phyloP scores from a whole-genome alignment of 2,329 filamentous ascomycete genomes.

The Escovopsis weberi region DNA sequence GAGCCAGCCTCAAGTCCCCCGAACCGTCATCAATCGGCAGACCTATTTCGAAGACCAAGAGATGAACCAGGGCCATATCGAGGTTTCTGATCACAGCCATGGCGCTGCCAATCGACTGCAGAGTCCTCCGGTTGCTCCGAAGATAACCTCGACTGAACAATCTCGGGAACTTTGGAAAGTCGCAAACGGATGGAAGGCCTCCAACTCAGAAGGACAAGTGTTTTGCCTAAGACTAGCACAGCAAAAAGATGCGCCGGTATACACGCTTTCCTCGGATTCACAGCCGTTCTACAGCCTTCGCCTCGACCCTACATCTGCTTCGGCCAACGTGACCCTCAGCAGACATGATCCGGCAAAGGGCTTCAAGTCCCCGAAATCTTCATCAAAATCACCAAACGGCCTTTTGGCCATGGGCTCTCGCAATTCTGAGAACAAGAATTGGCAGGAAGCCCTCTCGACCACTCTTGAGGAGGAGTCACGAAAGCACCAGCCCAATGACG shows the following conservation, averaged over 20 bases:
- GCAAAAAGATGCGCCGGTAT: constrained; percentile 47
- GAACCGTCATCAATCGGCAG: constrained; percentile 49
- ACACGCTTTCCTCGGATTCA: constrained; percentile 44
- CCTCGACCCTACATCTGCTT: constrained; percentile 47
- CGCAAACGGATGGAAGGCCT: constrained; percentile 54
- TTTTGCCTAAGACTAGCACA: constrained; percentile 44
- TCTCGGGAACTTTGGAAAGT: constrained; percentile 54
- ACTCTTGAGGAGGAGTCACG: constrained; percentile 41
- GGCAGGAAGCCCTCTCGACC: constrained; percentile 43
- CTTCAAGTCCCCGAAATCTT: constrained; percentile 29
- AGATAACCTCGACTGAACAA: constrained; percentile 43
- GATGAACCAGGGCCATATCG: constrained; percentile 4
- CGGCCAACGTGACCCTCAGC: constrained; percentile 44
- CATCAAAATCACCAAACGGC: constrained; percentile 10
- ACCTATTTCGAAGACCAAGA: constrained; percentile 31
- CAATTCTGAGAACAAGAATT: constrained; percentile 30
- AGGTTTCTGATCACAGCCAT: constrained; percentile 11
- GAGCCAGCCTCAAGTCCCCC: constrained; percentile 48
- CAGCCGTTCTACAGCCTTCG: constrained; percentile 56
- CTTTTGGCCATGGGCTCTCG: constrained; percentile 9
- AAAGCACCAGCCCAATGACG: constrained; percentile 41
- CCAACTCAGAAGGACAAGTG: constrained; percentile 40
- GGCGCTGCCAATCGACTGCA: constrained; percentile 15
- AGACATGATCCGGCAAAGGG: constrained; percentile 46
- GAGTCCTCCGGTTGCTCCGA: constrained; percentile 31